Evolutionary conservation across 495 filamentous ascomycete species (phyloP).

Genomic region (Achaetomiella virescens): DNA sequence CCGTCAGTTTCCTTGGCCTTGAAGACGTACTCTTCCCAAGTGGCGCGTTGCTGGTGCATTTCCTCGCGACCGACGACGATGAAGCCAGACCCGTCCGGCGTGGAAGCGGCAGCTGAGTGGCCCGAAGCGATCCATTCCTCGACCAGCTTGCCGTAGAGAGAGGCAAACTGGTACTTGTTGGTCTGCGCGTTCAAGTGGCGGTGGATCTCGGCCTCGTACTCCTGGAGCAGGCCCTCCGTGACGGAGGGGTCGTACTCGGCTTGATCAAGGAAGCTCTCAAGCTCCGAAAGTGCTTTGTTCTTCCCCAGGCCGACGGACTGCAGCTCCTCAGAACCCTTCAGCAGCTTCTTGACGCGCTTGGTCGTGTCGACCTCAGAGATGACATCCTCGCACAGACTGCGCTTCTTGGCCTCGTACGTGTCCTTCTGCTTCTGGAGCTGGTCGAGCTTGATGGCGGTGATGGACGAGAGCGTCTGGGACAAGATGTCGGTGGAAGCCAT

Average conservation of each 20-base stretch:
- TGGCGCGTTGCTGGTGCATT: slow-evolving; percentile 41
- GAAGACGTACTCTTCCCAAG: slow-evolving; percentile 50
- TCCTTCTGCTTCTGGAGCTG: slow-evolving; percentile 54
- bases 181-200: slow-evolving; percentile 36
- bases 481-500: slow-evolving; percentile 35
- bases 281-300: slow-evolving; percentile 19
- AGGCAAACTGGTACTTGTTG: slow-evolving; percentile 51
- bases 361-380: slow-evolving; percentile 20
- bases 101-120: slow-evolving; percentile 4
- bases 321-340: slow-evolving; percentile 29
- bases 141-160: slow-evolving; percentile 56
- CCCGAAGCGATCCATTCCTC: slow-evolving; percentile 51
- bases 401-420: slow-evolving; percentile 43
- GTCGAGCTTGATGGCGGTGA: slow-evolving; percentile 59
- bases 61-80: slow-evolving; percentile 24
- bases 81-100: slow-evolving; percentile 9
- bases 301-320: slow-evolving; percentile 6
- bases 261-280: slow-evolving; percentile 29
- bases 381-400: slow-evolving; percentile 25
- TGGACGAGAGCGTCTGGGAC: slow-evolving; percentile 57
- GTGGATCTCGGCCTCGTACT: slow-evolving; percentile 38
- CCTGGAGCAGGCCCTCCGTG: slow-evolving; percentile 25
- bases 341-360: slow-evolving; percentile 24
- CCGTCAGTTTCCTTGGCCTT: slow-evolving; percentile 31
- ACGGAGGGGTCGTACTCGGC: slow-evolving; percentile 34